phyloP scores from a whole-genome alignment of 2,329 filamentous ascomycete species.

The Ophiostoma tasmaniense region DNA sequence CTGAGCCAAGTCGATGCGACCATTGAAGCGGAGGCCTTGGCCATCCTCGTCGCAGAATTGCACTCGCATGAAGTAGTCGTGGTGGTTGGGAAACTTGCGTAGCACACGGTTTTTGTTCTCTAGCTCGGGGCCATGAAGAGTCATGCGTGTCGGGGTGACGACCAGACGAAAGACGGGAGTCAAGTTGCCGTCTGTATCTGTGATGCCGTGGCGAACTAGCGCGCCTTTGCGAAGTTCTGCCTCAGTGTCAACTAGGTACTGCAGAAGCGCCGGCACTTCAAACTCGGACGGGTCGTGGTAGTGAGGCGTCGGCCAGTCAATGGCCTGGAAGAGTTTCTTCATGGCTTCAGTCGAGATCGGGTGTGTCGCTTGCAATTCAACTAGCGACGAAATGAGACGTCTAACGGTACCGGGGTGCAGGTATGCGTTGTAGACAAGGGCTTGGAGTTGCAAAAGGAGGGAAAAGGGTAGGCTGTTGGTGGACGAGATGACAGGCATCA shows the following conservation, averaged over 20 bases:
- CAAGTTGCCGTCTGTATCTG: conserved; percentile 32
- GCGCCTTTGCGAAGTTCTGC: conserved; percentile 21
- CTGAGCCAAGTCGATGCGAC: conserved; percentile 38
- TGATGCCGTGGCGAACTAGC: conserved; percentile 19
- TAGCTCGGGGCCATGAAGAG: conserved; percentile 51
- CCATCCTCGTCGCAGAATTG: conserved; percentile 69
- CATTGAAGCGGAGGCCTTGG: conserved; percentile 50
- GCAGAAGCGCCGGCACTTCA: conserved; percentile 33
- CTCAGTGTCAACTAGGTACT: conserved; percentile 35
- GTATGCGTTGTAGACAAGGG: conserved; percentile 54
- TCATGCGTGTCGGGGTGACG: conserved; percentile 52
- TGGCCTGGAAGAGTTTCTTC: conserved; percentile 40
- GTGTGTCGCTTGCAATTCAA: conserved; percentile 24
- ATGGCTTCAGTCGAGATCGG: conserved; percentile 46
- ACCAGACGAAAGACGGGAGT: conserved; percentile 45
- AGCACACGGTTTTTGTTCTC: conserved; percentile 65
- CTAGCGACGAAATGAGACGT: conserved; percentile 38
- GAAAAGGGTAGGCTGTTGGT: conserved; percentile 38
- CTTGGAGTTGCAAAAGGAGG: conserved; percentile 54
- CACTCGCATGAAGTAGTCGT: conserved; percentile 60
- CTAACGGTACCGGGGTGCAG: conserved; percentile 47
- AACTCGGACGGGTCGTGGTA: conserved; percentile 37
- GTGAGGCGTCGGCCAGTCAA: conserved; percentile 46
- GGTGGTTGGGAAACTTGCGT: conserved; percentile 51
- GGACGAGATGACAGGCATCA: conserved; percentile 24